A percentile compares a stretch with the other conserved stretches of the same genome.
Conservation (phyloP, 1,139 yeast species). For the Ogataea hybrid region DNA sequence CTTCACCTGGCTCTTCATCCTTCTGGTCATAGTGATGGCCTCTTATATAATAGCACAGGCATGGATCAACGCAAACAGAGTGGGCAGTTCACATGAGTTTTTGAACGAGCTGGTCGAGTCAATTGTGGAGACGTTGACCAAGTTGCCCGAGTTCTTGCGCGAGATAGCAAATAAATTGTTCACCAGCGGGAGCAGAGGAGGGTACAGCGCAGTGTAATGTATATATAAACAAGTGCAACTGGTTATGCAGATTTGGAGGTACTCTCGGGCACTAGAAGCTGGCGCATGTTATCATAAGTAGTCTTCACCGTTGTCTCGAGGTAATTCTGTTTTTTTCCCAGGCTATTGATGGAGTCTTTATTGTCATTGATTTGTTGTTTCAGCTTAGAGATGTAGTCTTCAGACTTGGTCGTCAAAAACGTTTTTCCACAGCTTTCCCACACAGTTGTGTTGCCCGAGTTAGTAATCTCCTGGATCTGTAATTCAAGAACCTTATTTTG, state of each 20-base stretch:
- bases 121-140: constrained; percentile 52
- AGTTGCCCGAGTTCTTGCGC: constrained; percentile 67
- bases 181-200: constrained; percentile 70
- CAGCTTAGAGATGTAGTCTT: constrained; percentile 48
- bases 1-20: constrained; percentile 72
- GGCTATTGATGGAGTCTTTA: constrained; percentile 56
- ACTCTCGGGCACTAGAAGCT: constrained; percentile 8
- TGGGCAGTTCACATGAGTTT: constrained; percentile 36
- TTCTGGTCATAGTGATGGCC: constrained; percentile 64
- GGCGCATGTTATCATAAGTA: constrained; percentile 36
- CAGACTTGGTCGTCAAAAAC: constrained; percentile 46
- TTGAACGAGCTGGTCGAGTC: constrained; percentile 70
- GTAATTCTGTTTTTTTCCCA: constrained; percentile 69
- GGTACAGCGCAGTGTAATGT: constrained; percentile 80
- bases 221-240: neutral
- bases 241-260: neutral
- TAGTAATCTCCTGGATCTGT: constrained; percentile 54
- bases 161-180: constrained; percentile 72
- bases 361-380: constrained; percentile 51
- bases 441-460: constrained; percentile 47
- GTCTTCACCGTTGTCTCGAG: constrained; percentile 76
- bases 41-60: constrained; percentile 77
- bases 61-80: constrained; percentile 65
- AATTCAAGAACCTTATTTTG: constrained; percentile 56
- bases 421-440: constrained; percentile 90